A percentile compares a stretch with the other conserved stretches of the same genome.
Conservation (phyloP, 305 asterid genomes). For the Rubia balearica region DNA sequence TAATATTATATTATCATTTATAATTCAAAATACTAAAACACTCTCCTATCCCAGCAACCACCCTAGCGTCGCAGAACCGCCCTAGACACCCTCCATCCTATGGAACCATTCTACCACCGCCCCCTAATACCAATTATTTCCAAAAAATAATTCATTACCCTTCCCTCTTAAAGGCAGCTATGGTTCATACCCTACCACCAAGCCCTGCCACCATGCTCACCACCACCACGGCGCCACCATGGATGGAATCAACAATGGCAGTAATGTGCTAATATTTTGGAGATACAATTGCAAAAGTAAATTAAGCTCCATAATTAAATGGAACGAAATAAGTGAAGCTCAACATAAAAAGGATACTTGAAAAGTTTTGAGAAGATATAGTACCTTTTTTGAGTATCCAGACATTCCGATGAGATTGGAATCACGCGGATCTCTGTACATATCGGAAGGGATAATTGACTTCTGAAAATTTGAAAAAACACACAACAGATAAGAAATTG, state of each 20-base stretch:
- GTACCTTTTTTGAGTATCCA: conserved; percentile 76
- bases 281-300: background rate
- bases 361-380: background rate
- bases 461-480: conserved; percentile 64
- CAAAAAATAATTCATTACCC: too few relatives aligned
- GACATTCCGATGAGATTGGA: conserved; percentile 79
- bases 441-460: conserved; percentile 58
- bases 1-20: too few relatives aligned
- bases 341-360: background rate
- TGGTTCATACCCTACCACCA: too few relatives aligned
- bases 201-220: too few relatives aligned
- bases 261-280: conserved; percentile 6
- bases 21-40: too few relatives aligned
- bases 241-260: background rate
- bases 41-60: too few relatives aligned
- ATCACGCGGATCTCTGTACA: conserved; percentile 64
- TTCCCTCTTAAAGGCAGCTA: too few relatives aligned
- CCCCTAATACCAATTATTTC: too few relatives aligned
- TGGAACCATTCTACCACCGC: too few relatives aligned
- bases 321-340: background rate
- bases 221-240: too few relatives aligned
- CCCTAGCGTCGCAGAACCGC: too few relatives aligned
- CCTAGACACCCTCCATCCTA: too few relatives aligned
- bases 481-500: conserved; percentile 12
- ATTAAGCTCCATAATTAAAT: background rate